phyloP scores from a whole-genome alignment of 768 basidiomycete species.

The Suillus decipiens region DNA sequence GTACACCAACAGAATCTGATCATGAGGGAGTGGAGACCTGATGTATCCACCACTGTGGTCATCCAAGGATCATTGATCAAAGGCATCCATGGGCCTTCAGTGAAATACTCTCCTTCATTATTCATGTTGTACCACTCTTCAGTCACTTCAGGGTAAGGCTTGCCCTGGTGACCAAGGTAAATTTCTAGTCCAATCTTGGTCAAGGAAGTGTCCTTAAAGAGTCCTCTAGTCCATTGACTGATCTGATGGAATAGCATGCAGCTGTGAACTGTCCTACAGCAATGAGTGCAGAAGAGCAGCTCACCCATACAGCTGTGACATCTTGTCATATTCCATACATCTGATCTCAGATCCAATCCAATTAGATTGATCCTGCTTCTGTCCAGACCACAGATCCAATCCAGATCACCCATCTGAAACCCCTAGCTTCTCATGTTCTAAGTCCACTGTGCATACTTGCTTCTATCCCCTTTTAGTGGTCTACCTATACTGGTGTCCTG shows the following conservation, averaged over 20 bases:
- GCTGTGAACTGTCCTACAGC: not conserved
- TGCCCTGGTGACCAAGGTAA: slow-evolving; percentile 7
- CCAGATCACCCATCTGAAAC: too few relatives aligned
- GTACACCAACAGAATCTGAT: not conserved
- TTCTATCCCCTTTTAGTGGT: too few relatives aligned
- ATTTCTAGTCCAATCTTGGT: not conserved
- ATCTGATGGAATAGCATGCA: slow-evolving; percentile 6
- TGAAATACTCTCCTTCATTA: not conserved
- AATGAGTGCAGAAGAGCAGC: slow-evolving; percentile 3
- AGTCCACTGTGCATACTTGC: too few relatives aligned
- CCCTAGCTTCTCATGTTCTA: too few relatives aligned
- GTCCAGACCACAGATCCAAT: too few relatives aligned
- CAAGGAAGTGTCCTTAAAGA: not conserved
- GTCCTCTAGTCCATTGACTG: not conserved
- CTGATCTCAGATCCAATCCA: too few relatives aligned
- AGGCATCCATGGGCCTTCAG: not conserved
- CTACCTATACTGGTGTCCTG: too few relatives aligned
- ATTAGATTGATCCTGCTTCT: too few relatives aligned
- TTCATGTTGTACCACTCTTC: not conserved
- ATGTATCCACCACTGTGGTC: not conserved
- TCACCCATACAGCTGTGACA: slow-evolving; percentile 1
- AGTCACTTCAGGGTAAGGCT: slow-evolving; percentile 15
- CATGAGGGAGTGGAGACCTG: not conserved
- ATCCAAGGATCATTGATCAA: not conserved
- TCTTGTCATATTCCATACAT: too few relatives aligned